phyloP scores from a whole-genome alignment of 257 asterid genomes.

The Scutellaria minor region DNA sequence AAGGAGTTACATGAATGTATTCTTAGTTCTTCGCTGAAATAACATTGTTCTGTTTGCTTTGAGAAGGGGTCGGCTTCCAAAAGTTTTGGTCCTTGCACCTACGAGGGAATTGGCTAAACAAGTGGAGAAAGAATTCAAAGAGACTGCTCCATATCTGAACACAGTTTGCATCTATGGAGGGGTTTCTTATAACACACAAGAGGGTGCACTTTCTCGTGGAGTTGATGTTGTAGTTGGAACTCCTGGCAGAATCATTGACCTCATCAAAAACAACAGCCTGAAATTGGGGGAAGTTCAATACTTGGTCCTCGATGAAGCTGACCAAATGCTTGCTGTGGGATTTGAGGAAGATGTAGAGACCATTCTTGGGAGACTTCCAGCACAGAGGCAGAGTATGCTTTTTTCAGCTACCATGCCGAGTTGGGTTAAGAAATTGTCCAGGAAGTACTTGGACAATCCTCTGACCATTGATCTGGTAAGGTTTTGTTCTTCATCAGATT shows the following conservation, averaged over 20 bases:
- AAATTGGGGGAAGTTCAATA: constrained; percentile 83
- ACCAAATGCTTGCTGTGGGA: constrained; percentile 99
- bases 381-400: constrained; percentile 95
- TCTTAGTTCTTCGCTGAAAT: constrained; percentile 20
- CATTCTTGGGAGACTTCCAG: constrained; percentile 74
- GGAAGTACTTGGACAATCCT: constrained; percentile 77
- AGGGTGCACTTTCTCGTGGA: constrained; percentile 84
- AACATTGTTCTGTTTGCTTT: constrained; percentile 29
- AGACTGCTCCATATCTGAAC: constrained; percentile 78
- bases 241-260: constrained; percentile 96
- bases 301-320: constrained; percentile 97
- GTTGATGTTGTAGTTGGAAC: constrained; percentile 97
- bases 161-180: constrained; percentile 82
- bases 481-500: constrained; percentile 19
- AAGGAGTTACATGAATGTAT: not conserved
- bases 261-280: constrained; percentile 63
- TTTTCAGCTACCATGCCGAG: constrained; percentile 99
- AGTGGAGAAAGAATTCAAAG: constrained; percentile 88
- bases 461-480: constrained; percentile 87
- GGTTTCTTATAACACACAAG: constrained; percentile 75
- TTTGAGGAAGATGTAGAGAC: constrained; percentile 94
- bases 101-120: constrained; percentile 97
- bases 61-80: constrained; percentile 86
- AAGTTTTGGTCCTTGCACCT: constrained; percentile 92
- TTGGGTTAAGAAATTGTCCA: constrained; percentile 90